Evolutionary conservation across 2,329 filamentous ascomycete species (phyloP).

Genomic region (Talaromyces sp.): DNA sequence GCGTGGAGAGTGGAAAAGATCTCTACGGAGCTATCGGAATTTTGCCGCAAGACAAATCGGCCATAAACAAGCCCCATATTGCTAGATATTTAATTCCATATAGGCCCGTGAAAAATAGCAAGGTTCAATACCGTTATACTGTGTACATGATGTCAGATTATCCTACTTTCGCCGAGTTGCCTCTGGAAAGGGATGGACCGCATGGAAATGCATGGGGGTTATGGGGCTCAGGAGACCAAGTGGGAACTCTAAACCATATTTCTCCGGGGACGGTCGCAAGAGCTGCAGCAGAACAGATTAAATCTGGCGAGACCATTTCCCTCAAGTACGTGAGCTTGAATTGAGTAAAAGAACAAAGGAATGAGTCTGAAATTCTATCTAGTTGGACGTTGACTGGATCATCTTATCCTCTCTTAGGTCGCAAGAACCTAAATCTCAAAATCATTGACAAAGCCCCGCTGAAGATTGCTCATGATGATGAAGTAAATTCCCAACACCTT

Average conservation of each 20-base stretch:
- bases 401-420: conserved; percentile 1
- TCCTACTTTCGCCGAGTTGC: neutral
- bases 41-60: no score
- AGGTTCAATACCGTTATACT: no score
- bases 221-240: conserved; percentile 52
- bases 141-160: neutral
- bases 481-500: neutral
- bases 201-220: conserved; percentile 58
- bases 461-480: conserved; percentile 5
- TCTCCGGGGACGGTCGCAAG: conserved; percentile 46
- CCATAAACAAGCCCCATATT: no score
- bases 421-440: conserved; percentile 3
- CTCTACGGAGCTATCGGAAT: no score
- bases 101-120: no score
- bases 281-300: conserved; percentile 46
- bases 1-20: no score
- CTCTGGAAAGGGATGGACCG: conserved; percentile 37
- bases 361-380: neutral
- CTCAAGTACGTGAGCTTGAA: conserved; percentile 3
- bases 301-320: conserved; percentile 15
- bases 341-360: neutral
- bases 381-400: conserved; percentile 6
- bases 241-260: conserved; percentile 57
- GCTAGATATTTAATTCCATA: no score
- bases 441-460: neutral